Conservation (phyloP, 225 moss, liverwort and hornwort genomes). For the Pseudisothecium myosuroides region DNA sequence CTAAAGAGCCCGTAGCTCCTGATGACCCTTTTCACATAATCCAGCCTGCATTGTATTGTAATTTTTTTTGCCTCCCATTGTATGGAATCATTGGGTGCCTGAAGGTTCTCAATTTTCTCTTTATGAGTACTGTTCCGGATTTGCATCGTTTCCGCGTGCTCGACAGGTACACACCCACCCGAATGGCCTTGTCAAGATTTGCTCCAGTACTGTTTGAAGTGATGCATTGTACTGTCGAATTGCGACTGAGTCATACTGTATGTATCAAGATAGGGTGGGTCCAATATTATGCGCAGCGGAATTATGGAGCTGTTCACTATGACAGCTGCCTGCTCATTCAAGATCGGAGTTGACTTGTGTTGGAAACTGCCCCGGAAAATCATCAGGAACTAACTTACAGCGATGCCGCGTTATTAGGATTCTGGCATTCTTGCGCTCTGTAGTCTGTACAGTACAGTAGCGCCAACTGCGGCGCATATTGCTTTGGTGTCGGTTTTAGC, state of each 20-base stretch:
- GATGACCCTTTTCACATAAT: conserved; percentile 12
- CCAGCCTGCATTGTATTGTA: conserved; percentile 24
- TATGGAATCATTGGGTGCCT: background rate
- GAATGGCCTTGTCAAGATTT: background rate
- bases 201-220: too few relatives aligned
- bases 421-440: background rate
- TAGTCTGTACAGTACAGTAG: too few relatives aligned
- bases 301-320: background rate
- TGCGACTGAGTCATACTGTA: background rate
- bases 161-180: too few relatives aligned
- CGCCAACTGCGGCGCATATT: background rate
- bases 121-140: background rate
- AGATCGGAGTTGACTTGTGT: background rate
- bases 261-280: background rate
- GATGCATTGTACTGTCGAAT: background rate
- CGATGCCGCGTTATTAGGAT: background rate
- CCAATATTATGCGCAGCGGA: background rate
- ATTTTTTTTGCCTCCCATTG: background rate
- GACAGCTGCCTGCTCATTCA: background rate
- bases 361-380: background rate
- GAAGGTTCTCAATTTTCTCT: background rate
- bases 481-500: background rate
- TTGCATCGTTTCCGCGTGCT: background rate
- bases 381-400: too few relatives aligned
- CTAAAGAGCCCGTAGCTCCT: conserved; percentile 2